These are phyloP conservation scores for Camellia sinensis DNA, from an alignment of 148 eudicot species.

Conservation along the genomic window DNA sequence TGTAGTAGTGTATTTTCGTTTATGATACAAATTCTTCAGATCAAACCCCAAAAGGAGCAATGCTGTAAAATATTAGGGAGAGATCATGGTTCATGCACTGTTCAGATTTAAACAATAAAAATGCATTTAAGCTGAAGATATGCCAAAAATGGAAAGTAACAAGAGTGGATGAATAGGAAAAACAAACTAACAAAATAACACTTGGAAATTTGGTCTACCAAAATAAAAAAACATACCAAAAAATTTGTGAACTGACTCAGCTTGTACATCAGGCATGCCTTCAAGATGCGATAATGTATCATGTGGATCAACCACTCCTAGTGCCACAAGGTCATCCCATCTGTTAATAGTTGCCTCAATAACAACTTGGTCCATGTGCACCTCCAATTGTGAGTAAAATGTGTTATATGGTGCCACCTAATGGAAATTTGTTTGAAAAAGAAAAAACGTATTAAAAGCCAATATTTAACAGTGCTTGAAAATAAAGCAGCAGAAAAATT, in stretches of 20 bases:
- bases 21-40: no score
- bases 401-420: conserved; percentile 98
- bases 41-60: not conserved
- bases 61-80: no score
- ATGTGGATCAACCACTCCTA: conserved; percentile 93
- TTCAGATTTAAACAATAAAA: no score
- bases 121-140: not conserved
- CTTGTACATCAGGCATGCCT: conserved; percentile 88
- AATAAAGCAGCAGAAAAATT: not conserved
- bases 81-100: no score
- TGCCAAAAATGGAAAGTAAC: not conserved
- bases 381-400: conserved; percentile 85
- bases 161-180: not conserved
- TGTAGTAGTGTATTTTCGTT: no score
- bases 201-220: not conserved
- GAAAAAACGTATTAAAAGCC: conserved; percentile 5
- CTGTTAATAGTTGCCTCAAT: conserved; percentile 67
- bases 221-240: conserved; percentile 47
- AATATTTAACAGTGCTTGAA: conserved; percentile 8
- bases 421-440: not conserved
- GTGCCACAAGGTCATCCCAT: conserved; percentile 86
- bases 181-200: not conserved
- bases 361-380: conserved; percentile 86
- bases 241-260: conserved; percentile 90
- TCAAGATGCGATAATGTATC: conserved; percentile 96